These are phyloP conservation scores for Naganishia kalamii DNA, from an alignment of 768 basidiomycete genomes.

Conservation along the genomic window DNA sequence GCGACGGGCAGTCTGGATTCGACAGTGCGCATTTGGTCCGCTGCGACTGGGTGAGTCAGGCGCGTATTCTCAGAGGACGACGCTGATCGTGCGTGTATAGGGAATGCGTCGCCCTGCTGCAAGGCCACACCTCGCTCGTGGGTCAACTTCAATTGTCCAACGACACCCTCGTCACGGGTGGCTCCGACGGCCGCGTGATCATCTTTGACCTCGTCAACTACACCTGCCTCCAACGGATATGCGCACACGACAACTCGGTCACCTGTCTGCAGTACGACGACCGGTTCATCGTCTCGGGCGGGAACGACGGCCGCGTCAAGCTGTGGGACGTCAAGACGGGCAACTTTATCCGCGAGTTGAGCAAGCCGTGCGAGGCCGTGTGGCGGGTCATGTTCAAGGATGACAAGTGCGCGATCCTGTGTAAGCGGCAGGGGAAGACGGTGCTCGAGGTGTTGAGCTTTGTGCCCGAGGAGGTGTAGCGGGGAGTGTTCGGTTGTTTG, in stretches of 20 bases:
- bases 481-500: not conserved
- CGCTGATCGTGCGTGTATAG: slow-evolving; percentile 47
- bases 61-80: not conserved
- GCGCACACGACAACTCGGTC: slow-evolving; percentile 80
- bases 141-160: slow-evolving; percentile 74
- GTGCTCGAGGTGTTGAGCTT: slow-evolving; percentile 76
- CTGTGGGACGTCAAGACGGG: slow-evolving; percentile 55
- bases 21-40: slow-evolving; percentile 87
- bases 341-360: slow-evolving; percentile 66
- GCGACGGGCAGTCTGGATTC: slow-evolving; percentile 88
- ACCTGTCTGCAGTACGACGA: slow-evolving; percentile 82
- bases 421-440: slow-evolving; percentile 71
- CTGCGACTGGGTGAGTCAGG: slow-evolving; percentile 66
- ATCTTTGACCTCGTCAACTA: slow-evolving; percentile 56
- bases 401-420: slow-evolving; percentile 71
- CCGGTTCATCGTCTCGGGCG: slow-evolving; percentile 65
- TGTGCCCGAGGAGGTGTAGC: slow-evolving; percentile 34
- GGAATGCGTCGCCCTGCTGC: slow-evolving; percentile 71
- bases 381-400: slow-evolving; percentile 77
- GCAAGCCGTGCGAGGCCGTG: slow-evolving; percentile 60
- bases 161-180: slow-evolving; percentile 67
- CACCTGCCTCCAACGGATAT: slow-evolving; percentile 55
- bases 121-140: slow-evolving; percentile 86
- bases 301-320: slow-evolving; percentile 72
- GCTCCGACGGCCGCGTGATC: slow-evolving; percentile 80